These are phyloP conservation scores for Haberlea rhodopensis DNA, from an alignment of 257 asterid genomes.

Conservation along the genomic window DNA sequence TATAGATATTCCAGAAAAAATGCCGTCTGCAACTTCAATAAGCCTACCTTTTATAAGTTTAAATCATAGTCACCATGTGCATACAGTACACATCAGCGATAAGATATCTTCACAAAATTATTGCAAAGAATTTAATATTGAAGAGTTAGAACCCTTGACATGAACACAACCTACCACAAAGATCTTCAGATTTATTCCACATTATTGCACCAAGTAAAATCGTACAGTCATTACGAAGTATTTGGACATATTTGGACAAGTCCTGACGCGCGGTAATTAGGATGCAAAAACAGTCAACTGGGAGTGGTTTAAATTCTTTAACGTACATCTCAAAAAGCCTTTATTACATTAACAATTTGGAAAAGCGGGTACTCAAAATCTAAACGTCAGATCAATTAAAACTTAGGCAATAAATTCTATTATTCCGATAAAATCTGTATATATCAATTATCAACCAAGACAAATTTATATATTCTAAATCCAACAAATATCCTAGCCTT, in stretches of 20 bases:
- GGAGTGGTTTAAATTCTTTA: constrained; percentile 14
- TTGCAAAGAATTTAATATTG: constrained; percentile 1
- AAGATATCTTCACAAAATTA: constrained; percentile 1
- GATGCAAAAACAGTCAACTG: background rate
- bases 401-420: background rate
- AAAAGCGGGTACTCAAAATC: constrained; percentile 10
- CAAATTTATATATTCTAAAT: constrained; percentile 8
- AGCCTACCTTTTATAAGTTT: background rate
- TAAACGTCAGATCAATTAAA: constrained; percentile 21
- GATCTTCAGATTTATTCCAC: constrained; percentile 15
- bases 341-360: constrained; percentile 5
- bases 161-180: constrained; percentile 1
- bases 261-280: constrained; percentile 10
- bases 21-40: background rate
- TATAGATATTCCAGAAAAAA: background rate
- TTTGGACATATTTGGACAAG: constrained; percentile 17
- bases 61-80: background rate
- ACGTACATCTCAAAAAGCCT: constrained; percentile 17
- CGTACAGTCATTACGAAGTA: background rate
- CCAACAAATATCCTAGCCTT: constrained; percentile 12
- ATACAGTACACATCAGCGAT: background rate
- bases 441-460: constrained; percentile 10
- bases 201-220: constrained; percentile 16
- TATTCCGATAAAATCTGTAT: constrained; percentile 7
- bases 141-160: constrained; percentile 1